Base-by-base conservation (phyloP, 768 basidiomycete genomes). In the Mycena kentingensis region DNA sequence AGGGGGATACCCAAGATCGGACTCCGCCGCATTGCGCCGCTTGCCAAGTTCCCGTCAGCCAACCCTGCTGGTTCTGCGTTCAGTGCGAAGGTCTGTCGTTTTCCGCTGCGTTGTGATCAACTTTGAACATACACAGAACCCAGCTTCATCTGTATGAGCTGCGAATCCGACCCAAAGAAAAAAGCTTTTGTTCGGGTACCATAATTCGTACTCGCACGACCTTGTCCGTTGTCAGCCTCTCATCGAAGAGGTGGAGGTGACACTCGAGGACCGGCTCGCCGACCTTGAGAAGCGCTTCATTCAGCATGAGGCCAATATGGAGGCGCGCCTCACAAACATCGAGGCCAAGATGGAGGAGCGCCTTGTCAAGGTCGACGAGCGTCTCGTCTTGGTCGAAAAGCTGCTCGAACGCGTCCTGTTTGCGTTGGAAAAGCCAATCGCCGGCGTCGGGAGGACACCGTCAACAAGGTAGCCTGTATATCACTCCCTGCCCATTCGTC, bases 51-150 rank as follows among this genome's bases (percentile, higher is more conserved):
- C 25, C 31, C 21, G 47, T 58, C 2, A 50, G 46, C n/a, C 51
- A 55, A n/a, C 60, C 56, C 1, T 63, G 61, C 27, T 63, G 60
- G 60, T 63, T 49, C 26, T 63, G 61, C 42, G 61, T 63, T 28
- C 52, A 57, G 13, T 62, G 61, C 53, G 51, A 55, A 49, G 56
- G 57, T 58, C 8, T 24, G 5, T 1, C 11, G 10, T 29, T 52
- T 10, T 11, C 34, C n/a, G 28, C 15, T 54, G 7, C 5, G 12
- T 51, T 22, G 19, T 24, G 11, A 15, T 46, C 35, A 15, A 21
- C 46, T 24, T 35, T 25, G 8, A 32, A 2, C 11, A 26, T 29
- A 16, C 42, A 11, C 25, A 59, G 57, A 59, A 3, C 53, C 57
- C 5, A 56, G 48, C 7, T 62, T 62, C 45, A 56, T 62, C 26